These are phyloP conservation scores for Colletotrichum truncatum DNA, from an alignment of 2,329 filamentous ascomycete species.

Conservation along the genomic window DNA sequence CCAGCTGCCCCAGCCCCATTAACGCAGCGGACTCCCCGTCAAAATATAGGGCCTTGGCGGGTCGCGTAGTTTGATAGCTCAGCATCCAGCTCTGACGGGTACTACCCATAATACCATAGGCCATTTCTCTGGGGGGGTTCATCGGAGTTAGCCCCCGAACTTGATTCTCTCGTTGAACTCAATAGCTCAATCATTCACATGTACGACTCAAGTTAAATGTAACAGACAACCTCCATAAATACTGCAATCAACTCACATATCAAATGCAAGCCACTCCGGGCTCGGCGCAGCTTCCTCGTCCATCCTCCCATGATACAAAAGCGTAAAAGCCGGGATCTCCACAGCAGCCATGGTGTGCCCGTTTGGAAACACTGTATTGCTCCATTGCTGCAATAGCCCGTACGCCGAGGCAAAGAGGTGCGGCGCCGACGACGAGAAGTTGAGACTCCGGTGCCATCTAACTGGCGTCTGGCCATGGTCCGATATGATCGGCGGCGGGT, in stretches of 20 bases:
- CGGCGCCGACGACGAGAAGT: constrained; percentile 57
- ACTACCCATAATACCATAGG: constrained; percentile 61
- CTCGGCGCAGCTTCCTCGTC: constrained; percentile 51
- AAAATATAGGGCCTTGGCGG: constrained; percentile 55
- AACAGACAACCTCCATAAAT: too few species aligned
- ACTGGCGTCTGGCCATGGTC: background rate
- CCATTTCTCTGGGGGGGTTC: constrained; percentile 50
- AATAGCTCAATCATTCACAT: too few species aligned
- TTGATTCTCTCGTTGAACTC: too few species aligned
- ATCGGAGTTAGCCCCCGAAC: background rate
- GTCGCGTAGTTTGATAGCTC: constrained; percentile 56
- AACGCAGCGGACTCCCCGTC: constrained; percentile 59
- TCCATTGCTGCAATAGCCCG: constrained; percentile 57
- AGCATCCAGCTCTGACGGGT: constrained; percentile 53
- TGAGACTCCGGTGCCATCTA: constrained; percentile 36
- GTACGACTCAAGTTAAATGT: too few species aligned
- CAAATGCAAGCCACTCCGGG: constrained; percentile 62
- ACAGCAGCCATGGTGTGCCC: constrained; percentile 57
- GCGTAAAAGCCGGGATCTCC: constrained; percentile 54
- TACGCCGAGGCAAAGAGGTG: constrained; percentile 58
- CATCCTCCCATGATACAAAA: constrained; percentile 58
- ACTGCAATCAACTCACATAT: constrained; percentile 50
- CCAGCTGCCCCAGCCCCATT: constrained; percentile 54
- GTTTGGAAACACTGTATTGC: constrained; percentile 60
- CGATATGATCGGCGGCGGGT: background rate